Conservation (phyloP, 345 rosid species). For the Eucalyptus polybractea region DNA sequence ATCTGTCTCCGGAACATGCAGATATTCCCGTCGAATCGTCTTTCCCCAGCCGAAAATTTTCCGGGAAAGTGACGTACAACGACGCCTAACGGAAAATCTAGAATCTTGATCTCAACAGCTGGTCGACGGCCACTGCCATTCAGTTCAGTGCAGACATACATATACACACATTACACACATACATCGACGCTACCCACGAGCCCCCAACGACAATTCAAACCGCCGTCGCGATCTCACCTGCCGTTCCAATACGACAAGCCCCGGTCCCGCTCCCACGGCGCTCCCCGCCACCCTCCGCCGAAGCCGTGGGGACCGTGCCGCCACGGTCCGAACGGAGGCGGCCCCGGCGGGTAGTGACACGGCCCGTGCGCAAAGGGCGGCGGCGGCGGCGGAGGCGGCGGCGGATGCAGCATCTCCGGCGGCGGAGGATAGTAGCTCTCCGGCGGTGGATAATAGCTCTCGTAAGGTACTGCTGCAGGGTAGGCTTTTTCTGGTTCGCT, state of each 20-base stretch:
- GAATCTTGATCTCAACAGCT: not conserved
- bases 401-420: not conserved
- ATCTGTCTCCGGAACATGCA: not conserved
- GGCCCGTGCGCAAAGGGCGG: not conserved
- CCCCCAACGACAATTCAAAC: not conserved
- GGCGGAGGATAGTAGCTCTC: constrained; percentile 3
- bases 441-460: not conserved
- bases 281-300: not conserved
- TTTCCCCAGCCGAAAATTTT: not conserved
- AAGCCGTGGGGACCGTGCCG: not conserved
- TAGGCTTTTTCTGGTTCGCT: not conserved
- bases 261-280: not conserved
- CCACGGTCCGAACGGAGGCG: not conserved
- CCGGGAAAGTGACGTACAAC: not conserved
- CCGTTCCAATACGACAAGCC: constrained; percentile 9
- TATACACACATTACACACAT: not conserved
- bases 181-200: not conserved
- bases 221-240: constrained; percentile 3
- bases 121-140: not conserved
- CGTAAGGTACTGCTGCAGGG: not conserved
- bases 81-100: not conserved
- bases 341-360: not conserved
- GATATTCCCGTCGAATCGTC: not conserved
- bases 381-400: not conserved
- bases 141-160: not conserved